These are phyloP conservation scores for Inga leiocalycina DNA, from an alignment of 306 rosid genomes.

Conservation along the genomic window DNA sequence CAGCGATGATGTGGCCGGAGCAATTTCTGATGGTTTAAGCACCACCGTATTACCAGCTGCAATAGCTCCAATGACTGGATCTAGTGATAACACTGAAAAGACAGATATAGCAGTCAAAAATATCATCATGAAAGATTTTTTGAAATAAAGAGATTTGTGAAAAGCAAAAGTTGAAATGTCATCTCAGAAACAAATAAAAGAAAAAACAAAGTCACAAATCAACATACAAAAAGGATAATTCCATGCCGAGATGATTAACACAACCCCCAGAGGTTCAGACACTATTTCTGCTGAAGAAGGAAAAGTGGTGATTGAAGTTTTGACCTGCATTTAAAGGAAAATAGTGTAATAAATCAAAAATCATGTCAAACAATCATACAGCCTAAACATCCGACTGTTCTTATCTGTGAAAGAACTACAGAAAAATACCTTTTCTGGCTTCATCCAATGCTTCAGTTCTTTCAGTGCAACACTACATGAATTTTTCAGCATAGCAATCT, in stretches of 20 bases:
- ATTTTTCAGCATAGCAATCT: conserved; percentile 73
- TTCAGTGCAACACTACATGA: conserved; percentile 64
- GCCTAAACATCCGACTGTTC: not conserved
- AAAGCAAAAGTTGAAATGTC: conserved; percentile 13
- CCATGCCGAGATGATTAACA: conserved; percentile 88
- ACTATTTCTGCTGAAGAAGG: conserved; percentile 97
- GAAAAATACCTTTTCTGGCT: conserved; percentile 73
- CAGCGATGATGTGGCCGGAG: conserved; percentile 91
- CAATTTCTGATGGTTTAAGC: conserved; percentile 89
- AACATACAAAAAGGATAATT: conserved; percentile 97
- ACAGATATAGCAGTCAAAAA: conserved; percentile 26
- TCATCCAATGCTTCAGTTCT: conserved; percentile 74
- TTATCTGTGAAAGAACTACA: conserved; percentile 4
- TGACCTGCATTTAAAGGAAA: conserved; percentile 56
- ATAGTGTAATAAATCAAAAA: conserved; percentile 21
- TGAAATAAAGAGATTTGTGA: not conserved
- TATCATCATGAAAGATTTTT: conserved; percentile 1
- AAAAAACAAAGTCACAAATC: conserved; percentile 11
- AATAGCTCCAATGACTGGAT: conserved; percentile 96
- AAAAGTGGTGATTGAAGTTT: conserved; percentile 70
- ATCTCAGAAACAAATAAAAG: conserved; percentile 10
- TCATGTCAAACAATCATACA: conserved; percentile 9
- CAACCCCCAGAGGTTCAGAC: conserved; percentile 92
- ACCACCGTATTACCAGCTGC: conserved; percentile 97
- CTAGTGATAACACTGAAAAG: conserved; percentile 81